These are phyloP conservation scores for Rhamnella rubrinervis DNA, from an alignment of 331 rosid species.

Conservation along the genomic window DNA sequence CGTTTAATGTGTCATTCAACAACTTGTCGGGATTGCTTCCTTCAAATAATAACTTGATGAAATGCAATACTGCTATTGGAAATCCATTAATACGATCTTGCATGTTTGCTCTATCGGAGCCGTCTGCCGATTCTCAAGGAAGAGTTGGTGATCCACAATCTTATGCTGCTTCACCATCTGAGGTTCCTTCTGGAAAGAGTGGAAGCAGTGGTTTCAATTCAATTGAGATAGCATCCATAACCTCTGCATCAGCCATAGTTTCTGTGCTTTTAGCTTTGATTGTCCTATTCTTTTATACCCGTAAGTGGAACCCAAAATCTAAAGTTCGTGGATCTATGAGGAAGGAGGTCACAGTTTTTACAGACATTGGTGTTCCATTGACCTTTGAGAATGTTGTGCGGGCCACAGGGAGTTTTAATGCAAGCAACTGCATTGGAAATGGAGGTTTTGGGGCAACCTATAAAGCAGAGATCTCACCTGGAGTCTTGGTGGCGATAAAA, in stretches of 20 bases:
- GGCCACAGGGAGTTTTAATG: conserved; percentile 73
- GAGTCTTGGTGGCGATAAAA: conserved; percentile 68
- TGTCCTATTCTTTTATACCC: conserved; percentile 64
- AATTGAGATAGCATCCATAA: conserved; percentile 86
- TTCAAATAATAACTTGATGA: conserved; percentile 49
- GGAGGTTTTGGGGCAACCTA: conserved; percentile 97
- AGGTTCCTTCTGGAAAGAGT: conserved; percentile 19
- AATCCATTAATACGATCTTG: conserved; percentile 66
- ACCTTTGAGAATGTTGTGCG: conserved; percentile 78
- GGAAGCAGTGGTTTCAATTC: conserved; percentile 54
- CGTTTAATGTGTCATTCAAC: conserved; percentile 84
- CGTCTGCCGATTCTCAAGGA: conserved; percentile 54
- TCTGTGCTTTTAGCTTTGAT: conserved; percentile 77
- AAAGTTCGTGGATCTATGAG: conserved; percentile 52
- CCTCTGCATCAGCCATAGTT: conserved; percentile 90
- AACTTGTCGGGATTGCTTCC: conserved; percentile 87
- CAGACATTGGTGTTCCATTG: conserved; percentile 71
- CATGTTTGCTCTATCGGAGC: conserved; percentile 37
- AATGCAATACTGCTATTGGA: conserved; percentile 77
- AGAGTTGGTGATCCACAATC: conserved; percentile 32
- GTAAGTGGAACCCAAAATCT: conserved; percentile 84
- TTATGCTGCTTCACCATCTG: conserved; percentile 38
- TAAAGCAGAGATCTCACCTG: conserved; percentile 77
- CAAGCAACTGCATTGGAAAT: conserved; percentile 87
- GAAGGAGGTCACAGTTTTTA: conserved; percentile 77